A percentile compares a stretch with the other conserved stretches of the same genome.
phyloP scores from a whole-genome alignment of 1,284 basidiomycete genomes.

The Chondrostereum purpureum region DNA sequence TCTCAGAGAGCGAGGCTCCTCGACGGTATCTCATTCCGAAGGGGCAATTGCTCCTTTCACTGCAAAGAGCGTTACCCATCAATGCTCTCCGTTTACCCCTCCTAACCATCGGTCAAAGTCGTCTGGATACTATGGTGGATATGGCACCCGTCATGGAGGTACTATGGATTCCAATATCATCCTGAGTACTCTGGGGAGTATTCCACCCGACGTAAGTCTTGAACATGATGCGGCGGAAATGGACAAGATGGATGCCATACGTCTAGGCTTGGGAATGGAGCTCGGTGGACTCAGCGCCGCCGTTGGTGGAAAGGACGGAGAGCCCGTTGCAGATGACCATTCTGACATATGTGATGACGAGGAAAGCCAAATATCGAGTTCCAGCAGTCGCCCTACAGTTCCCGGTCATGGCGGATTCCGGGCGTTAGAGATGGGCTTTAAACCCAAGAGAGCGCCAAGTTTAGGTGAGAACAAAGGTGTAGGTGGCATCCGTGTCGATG shows the following conservation, averaged over 20 bases:
- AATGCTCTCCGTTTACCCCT: constrained; percentile 44
- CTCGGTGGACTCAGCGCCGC: constrained; percentile 39
- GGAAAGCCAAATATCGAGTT: constrained; percentile 6
- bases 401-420: constrained; percentile 35
- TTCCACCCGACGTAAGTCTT: constrained; percentile 40
- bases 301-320: constrained; percentile 41
- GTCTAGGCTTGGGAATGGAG: constrained; percentile 36
- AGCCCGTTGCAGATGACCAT: constrained; percentile 34
- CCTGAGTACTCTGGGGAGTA: constrained; percentile 61
- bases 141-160: constrained; percentile 23
- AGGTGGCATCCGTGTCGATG: constrained; percentile 56
- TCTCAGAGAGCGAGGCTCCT: constrained; percentile 68
- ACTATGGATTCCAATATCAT: constrained; percentile 56
- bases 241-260: constrained; percentile 47
- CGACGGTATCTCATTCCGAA: constrained; percentile 64
- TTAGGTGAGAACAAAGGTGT: constrained; percentile 28
- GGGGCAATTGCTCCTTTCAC: constrained; percentile 55
- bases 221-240: constrained; percentile 52
- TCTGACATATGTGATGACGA: constrained; percentile 13
- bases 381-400: constrained; percentile 36
- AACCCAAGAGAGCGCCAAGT: constrained; percentile 26
- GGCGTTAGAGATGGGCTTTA: constrained; percentile 42
- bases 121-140: constrained; percentile 16
- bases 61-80: constrained; percentile 47
- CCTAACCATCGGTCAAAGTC: constrained; percentile 36